Evolutionary conservation across 805 yeast genomes (phyloP), one percentile per base, ranked within the genome.

Genomic region (Wickerhamomyces ciferrii): DNA sequence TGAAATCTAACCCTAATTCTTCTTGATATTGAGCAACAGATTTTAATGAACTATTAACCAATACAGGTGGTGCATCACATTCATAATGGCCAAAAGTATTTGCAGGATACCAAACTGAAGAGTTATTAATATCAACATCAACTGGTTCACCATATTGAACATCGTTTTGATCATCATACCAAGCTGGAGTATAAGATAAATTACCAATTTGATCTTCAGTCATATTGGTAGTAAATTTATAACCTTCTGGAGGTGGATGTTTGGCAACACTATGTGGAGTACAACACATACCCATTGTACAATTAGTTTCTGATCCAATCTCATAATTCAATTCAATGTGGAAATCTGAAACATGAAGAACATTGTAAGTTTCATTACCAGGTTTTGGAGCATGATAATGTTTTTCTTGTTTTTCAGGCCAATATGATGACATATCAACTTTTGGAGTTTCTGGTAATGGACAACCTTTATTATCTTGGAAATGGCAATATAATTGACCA

Each of bases 261-360:
- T 31, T 31, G 15, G 17, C 18, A 31, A 15, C 17, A n/a, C 18
- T n/a, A n/a, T 51, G 53, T 36, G 79, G 74, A 23, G 80, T 71
- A 60, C 91, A 84, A 60, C 91, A 84, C 74, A 81, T 71, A 25
- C 69, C 66, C 25, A 61, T 61, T 5, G 81, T 62, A 60, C 84
- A 79, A 55, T 80, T 79, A n/a, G 75, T 76, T 59, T 80, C 86
- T 5, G 75, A 60, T 29, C 83, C 84, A 13, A 76, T 64, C 20
- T 68, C 60, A 60, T 76, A 80, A 51, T 78, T 76, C 46, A 76
- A 61, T 58, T 82, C 78, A 41, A 81, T 62, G 61, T 84, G 89
- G 62, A 83, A 78, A 58, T 84, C 90, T 18, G 84, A 74, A 29
- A 84, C 55, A 53, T 84, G 91, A 49, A 84, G 66, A 5, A 81